Conservation (phyloP, 2,329 filamentous ascomycete species). For the Ilyonectria destructans region DNA sequence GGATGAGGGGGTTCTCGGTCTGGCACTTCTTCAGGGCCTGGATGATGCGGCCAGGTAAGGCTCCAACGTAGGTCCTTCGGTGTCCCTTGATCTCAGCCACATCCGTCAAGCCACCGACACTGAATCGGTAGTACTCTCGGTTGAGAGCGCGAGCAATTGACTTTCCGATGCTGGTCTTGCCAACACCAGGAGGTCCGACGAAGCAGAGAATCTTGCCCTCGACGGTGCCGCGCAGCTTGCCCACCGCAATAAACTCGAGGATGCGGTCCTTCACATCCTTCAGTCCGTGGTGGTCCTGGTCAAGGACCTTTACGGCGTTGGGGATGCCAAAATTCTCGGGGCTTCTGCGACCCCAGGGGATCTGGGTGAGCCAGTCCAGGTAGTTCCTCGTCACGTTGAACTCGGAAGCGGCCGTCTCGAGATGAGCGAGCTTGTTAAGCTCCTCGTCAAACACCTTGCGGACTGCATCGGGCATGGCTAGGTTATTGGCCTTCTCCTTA, state of each 20-base stretch:
- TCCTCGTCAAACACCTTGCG: conserved; percentile 99
- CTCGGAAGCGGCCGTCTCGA: conserved; percentile 96
- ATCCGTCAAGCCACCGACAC: conserved; percentile 95
- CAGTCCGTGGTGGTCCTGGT: conserved; percentile 96
- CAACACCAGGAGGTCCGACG: conserved; percentile 96
- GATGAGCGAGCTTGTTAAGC: conserved; percentile 94
- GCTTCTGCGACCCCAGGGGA: conserved; percentile 96
- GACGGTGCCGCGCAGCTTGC: conserved; percentile 95
- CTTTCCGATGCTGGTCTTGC: conserved; percentile 99
- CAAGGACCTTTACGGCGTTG: conserved; percentile 90
- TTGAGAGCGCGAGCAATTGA: conserved; percentile 96
- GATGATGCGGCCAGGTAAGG: conserved; percentile 95
- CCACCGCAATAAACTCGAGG: conserved; percentile 97
- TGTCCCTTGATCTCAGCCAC: conserved; percentile 99
- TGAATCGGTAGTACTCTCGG: conserved; percentile 98
- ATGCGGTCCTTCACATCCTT: conserved; percentile 99
- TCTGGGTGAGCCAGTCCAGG: conserved; percentile 97
- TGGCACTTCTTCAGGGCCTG: conserved; percentile 99
- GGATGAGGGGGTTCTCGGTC: conserved; percentile 95
- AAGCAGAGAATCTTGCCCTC: conserved; percentile 99
- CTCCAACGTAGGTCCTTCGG: conserved; percentile 95
- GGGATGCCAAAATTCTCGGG: conserved; percentile 97
- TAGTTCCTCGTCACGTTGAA: conserved; percentile 99
- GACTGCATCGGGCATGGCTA: conserved; percentile 97
- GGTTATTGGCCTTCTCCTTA: conserved; percentile 92